phyloP scores from a whole-genome alignment of 495 filamentous ascomycete species.

The Paragyromitra xinjiangensis region DNA sequence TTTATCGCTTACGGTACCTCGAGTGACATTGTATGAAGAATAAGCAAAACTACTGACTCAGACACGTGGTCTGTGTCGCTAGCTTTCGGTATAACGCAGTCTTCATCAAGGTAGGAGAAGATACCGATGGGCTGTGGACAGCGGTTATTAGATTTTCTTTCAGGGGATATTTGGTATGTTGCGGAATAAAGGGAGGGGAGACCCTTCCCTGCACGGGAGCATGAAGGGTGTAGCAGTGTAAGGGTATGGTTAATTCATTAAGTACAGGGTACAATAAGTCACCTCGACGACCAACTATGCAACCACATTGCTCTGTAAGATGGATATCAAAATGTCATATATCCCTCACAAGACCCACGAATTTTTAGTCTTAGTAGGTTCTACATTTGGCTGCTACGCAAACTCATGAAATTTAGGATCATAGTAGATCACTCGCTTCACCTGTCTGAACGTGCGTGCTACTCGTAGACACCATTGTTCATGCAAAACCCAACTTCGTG shows the following conservation, averaged over 20 bases:
- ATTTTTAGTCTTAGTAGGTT: not conserved
- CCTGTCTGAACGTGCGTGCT: not conserved
- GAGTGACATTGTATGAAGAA: too few relatives aligned
- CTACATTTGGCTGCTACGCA: not conserved
- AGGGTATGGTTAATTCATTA: too few relatives aligned
- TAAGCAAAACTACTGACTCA: too few relatives aligned
- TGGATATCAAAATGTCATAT: too few relatives aligned
- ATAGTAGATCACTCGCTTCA: not conserved
- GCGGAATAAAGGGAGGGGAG: too few relatives aligned
- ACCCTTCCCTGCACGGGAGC: too few relatives aligned
- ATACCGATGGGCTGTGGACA: slow-evolving; percentile 80
- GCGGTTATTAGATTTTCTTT: slow-evolving; percentile 16
- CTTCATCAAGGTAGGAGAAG: slow-evolving; percentile 97
- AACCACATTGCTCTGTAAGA: too few relatives aligned
- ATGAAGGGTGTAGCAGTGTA: too few relatives aligned
- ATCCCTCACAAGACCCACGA: not conserved
- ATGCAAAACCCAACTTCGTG: not conserved
- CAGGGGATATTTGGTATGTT: not conserved
- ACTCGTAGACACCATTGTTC: not conserved
- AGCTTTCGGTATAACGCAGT: slow-evolving; percentile 98
- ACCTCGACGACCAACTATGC: too few relatives aligned
- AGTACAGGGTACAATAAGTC: too few relatives aligned
- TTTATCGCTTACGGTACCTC: too few relatives aligned
- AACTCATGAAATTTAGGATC: not conserved
- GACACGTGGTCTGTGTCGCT: slow-evolving; percentile 69